phyloP scores from a whole-genome alignment of 768 basidiomycete genomes.

The Collybiopsis confluens region DNA sequence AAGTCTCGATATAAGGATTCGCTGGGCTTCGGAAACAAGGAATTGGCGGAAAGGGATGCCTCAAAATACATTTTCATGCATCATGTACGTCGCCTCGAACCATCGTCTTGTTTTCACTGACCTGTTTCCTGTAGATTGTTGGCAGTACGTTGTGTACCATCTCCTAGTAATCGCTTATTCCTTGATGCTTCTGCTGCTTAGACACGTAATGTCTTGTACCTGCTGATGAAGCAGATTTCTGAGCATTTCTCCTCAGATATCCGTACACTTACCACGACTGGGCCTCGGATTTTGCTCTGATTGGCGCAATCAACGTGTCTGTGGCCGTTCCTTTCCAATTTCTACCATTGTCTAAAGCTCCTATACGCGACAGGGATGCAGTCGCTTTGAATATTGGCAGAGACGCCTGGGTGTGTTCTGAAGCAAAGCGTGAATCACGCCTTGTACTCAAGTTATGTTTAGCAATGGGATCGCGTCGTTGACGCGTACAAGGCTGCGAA shows the following conservation, averaged over 20 bases:
- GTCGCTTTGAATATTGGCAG: slow-evolving; percentile 62
- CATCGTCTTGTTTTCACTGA: neutral
- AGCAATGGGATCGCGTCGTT: slow-evolving; percentile 3
- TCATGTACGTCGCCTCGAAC: slow-evolving; percentile 29
- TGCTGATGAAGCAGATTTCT: neutral
- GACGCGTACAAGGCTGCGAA: slow-evolving; percentile 33
- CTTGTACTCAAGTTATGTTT: no score
- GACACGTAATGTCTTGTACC: slow-evolving; percentile 32
- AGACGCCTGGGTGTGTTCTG: slow-evolving; percentile 33
- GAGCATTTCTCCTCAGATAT: slow-evolving; percentile 23
- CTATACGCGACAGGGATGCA: slow-evolving; percentile 37
- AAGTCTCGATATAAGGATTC: neutral
- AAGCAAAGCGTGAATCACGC: no score
- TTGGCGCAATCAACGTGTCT: slow-evolving; percentile 39
- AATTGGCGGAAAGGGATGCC: neutral
- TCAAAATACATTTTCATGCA: slow-evolving; percentile 50
- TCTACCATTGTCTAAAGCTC: slow-evolving; percentile 20
- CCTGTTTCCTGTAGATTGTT: slow-evolving; percentile 30
- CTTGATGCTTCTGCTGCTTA: slow-evolving; percentile 14
- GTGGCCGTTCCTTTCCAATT: slow-evolving; percentile 12
- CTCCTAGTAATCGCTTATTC: no score
- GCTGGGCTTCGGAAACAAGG: neutral
- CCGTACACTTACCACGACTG: slow-evolving; percentile 35
- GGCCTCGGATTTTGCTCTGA: slow-evolving; percentile 36
- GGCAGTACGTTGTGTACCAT: slow-evolving; percentile 36